Conservation (phyloP, 495 filamentous ascomycete genomes). For the Astrothelium macrocarpum region DNA sequence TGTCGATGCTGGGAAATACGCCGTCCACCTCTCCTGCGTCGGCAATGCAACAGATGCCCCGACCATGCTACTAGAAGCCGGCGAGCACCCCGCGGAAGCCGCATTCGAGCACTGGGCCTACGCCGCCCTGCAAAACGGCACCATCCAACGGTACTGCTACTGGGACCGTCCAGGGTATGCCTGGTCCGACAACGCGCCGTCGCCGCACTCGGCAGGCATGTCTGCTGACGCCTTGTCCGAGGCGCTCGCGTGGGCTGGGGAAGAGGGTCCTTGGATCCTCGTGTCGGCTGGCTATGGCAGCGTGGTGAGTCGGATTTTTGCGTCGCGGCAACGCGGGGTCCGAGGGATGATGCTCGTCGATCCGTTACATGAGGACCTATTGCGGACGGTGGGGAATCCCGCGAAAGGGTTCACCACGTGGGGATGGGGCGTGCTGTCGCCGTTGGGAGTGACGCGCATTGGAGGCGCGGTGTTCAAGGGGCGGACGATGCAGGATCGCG, state of each 20-base stretch:
- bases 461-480: constrained; percentile 69
- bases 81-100: constrained; percentile 66
- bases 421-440: constrained; percentile 73
- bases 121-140: constrained; percentile 56
- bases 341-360: constrained; percentile 78
- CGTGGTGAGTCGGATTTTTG: constrained; percentile 83
- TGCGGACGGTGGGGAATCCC: constrained; percentile 54
- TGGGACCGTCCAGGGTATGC: constrained; percentile 85
- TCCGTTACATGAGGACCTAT: constrained; percentile 73
- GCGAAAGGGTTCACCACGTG: constrained; percentile 73
- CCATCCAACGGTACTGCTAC: constrained; percentile 83
- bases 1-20: constrained; percentile 73
- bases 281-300: constrained; percentile 68
- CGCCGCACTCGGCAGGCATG: constrained; percentile 85
- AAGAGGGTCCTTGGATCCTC: constrained; percentile 73
- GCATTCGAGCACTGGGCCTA: constrained; percentile 62
- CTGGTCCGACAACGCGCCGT: constrained; percentile 90
- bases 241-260: constrained; percentile 67
- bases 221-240: constrained; percentile 76
- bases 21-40: constrained; percentile 75
- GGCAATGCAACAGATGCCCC: constrained; percentile 50
- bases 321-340: constrained; percentile 64
- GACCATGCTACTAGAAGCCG: constrained; percentile 77
- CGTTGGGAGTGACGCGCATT: constrained; percentile 72
- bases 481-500: constrained; percentile 69